These are phyloP conservation scores for Glonium stellatum DNA, from an alignment of 495 filamentous ascomycete genomes.

Conservation along the genomic window DNA sequence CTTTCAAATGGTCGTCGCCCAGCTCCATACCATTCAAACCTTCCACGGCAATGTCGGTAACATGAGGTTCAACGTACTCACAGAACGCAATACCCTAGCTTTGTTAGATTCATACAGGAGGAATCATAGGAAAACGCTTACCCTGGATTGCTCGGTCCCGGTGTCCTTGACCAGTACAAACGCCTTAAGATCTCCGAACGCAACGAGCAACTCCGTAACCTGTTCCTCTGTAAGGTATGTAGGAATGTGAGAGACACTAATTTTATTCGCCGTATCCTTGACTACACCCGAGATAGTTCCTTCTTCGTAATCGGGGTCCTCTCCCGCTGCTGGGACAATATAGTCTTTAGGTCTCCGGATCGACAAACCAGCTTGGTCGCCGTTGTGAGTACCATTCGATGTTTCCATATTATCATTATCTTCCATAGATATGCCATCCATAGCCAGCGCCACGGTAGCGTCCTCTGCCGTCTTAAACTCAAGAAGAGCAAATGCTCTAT, in stretches of 20 bases:
- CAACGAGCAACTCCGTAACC: slow-evolving; percentile 77
- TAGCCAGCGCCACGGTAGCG: slow-evolving; percentile 80
- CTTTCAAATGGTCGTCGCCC: slow-evolving; percentile 76
- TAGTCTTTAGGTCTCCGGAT: slow-evolving; percentile 95
- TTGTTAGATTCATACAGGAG: not conserved
- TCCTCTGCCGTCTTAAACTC: slow-evolving; percentile 87
- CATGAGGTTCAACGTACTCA: slow-evolving; percentile 74
- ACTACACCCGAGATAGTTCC: slow-evolving; percentile 74
- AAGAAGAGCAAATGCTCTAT: slow-evolving; percentile 71
- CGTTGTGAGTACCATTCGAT: slow-evolving; percentile 50
- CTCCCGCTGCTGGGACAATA: slow-evolving; percentile 77
- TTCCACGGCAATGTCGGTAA: slow-evolving; percentile 80
- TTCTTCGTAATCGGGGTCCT: slow-evolving; percentile 68
- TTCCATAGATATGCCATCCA: slow-evolving; percentile 85
- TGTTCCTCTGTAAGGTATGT: slow-evolving; percentile 82
- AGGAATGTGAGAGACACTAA: slow-evolving; percentile 84
- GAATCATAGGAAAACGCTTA: slow-evolving; percentile 43
- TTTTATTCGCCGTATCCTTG: slow-evolving; percentile 88
- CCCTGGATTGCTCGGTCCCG: slow-evolving; percentile 77
- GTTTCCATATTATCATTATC: slow-evolving; percentile 51
- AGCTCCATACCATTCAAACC: slow-evolving; percentile 89
- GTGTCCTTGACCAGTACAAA: slow-evolving; percentile 87
- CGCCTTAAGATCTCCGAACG: slow-evolving; percentile 88
- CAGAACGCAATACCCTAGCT: slow-evolving; percentile 88
- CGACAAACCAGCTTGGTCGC: slow-evolving; percentile 56